Percentiles rank a stretch among this genome's conserved stretches.
These are phyloP conservation scores for Barnettozyma pratensis DNA, from an alignment of 805 yeast species.

Conservation along the genomic window DNA sequence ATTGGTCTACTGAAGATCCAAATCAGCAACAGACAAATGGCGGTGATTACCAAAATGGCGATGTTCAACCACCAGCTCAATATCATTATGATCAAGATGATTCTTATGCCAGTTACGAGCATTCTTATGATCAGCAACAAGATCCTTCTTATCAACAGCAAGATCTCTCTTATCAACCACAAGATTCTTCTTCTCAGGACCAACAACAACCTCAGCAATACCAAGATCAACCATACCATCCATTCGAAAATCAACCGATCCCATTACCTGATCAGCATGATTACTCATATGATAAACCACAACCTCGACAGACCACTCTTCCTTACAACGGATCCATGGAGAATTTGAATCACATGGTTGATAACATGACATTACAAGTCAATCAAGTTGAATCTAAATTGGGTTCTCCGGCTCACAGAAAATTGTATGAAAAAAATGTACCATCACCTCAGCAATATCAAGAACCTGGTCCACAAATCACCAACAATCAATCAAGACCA, in stretches of 20 bases:
- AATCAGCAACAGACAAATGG: background rate
- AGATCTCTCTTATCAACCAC: background rate
- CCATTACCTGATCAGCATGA: background rate
- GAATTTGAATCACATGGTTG: slow-evolving; percentile 32
- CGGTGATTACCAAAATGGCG: background rate
- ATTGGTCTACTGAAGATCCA: slow-evolving; percentile 13
- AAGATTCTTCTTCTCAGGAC: background rate
- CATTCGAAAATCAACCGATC: background rate
- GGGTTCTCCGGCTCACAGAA: slow-evolving; percentile 2
- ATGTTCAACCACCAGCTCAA: background rate
- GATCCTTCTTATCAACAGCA: background rate
- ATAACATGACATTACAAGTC: slow-evolving; percentile 26
- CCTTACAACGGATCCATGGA: slow-evolving; percentile 20
- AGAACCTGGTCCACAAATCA: background rate
- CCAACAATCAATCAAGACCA: slow-evolving; percentile 1
- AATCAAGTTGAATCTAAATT: slow-evolving; percentile 19
- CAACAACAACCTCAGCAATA: background rate
- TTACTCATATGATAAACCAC: background rate
- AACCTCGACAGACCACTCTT: background rate
- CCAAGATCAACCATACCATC: background rate
- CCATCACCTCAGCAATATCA: background rate
- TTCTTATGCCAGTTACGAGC: background rate
- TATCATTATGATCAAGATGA: background rate
- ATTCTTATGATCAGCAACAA: background rate
- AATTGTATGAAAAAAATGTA: background rate